Evolutionary conservation across 2,329 filamentous ascomycete species (phyloP).

Genomic region (Dothistroma septosporum): DNA sequence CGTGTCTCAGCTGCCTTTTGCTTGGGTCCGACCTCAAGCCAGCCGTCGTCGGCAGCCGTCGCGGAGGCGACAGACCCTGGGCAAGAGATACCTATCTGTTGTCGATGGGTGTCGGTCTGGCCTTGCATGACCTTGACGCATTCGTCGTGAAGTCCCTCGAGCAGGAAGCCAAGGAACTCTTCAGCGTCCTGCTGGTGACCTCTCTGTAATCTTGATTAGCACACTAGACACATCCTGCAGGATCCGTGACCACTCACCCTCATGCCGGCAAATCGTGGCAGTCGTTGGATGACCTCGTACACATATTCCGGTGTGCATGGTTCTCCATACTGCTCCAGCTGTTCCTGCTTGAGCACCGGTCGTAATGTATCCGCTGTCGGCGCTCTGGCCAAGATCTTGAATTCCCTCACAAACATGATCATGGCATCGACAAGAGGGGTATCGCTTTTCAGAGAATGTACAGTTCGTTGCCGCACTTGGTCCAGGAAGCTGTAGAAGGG

Average conservation of each 20-base stretch:
- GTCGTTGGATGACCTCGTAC: constrained; percentile 82
- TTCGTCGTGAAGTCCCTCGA: constrained; percentile 91
- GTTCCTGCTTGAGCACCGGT: constrained; percentile 69
- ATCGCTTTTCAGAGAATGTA: constrained; percentile 90
- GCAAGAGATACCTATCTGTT: constrained; percentile 35
- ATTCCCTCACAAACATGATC: constrained; percentile 96
- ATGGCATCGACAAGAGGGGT: constrained; percentile 92
- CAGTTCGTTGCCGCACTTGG: constrained; percentile 75
- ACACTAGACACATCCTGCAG: background rate
- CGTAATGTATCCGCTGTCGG: constrained; percentile 68
- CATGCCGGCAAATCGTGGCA: constrained; percentile 89
- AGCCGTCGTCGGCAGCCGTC: constrained; percentile 53
- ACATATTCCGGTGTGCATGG: constrained; percentile 91
- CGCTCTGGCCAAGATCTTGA: constrained; percentile 78
- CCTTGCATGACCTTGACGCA: constrained; percentile 67
- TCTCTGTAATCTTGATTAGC: constrained; percentile 50
- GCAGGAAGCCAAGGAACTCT: constrained; percentile 88
- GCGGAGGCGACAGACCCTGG: constrained; percentile 42
- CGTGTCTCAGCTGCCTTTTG: constrained; percentile 83
- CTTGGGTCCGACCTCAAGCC: constrained; percentile 91
- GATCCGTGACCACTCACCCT: constrained; percentile 54
- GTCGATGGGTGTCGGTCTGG: constrained; percentile 29
- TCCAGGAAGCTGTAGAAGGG: constrained; percentile 95
- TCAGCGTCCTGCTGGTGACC: constrained; percentile 98
- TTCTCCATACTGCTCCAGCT: constrained; percentile 86